These are phyloP conservation scores for Ceratobasidium sp. DNA, from an alignment of 1,284 basidiomycete genomes.

Conservation along the genomic window DNA sequence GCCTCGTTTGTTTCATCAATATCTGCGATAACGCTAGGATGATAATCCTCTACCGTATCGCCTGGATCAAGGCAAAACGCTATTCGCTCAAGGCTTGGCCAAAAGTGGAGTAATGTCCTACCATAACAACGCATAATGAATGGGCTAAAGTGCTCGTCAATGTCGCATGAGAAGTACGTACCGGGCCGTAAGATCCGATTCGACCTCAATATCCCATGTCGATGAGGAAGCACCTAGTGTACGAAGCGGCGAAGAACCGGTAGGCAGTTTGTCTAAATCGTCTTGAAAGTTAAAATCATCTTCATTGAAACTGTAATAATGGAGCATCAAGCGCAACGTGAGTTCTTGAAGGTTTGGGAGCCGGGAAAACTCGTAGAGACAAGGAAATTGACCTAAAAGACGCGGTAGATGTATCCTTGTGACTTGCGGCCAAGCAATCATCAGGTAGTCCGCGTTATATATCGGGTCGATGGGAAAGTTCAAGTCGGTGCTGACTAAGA, in stretches of 20 bases:
- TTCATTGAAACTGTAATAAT: background rate
- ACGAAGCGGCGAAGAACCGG: too few species aligned
- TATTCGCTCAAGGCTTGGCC: background rate
- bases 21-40: too few species aligned
- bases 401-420: background rate
- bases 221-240: background rate
- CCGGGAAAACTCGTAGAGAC: background rate
- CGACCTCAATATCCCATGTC: background rate
- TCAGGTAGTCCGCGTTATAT: background rate
- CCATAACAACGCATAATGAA: background rate
- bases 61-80: too few species aligned
- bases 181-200: too few species aligned
- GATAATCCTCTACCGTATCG: too few species aligned
- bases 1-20: background rate
- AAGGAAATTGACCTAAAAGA: background rate
- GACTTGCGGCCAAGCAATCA: background rate
- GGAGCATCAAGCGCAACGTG: background rate
- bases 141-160: too few species aligned
- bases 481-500: too few species aligned
- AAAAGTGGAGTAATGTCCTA: background rate
- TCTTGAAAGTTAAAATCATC: background rate
- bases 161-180: too few species aligned
- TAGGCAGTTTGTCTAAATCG: background rate
- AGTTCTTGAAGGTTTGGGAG: conserved; percentile 13
- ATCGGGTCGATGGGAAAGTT: too few species aligned